phyloP scores from a whole-genome alignment of 164 flowering plant genomes.

The Macadamia tetraphylla region DNA sequence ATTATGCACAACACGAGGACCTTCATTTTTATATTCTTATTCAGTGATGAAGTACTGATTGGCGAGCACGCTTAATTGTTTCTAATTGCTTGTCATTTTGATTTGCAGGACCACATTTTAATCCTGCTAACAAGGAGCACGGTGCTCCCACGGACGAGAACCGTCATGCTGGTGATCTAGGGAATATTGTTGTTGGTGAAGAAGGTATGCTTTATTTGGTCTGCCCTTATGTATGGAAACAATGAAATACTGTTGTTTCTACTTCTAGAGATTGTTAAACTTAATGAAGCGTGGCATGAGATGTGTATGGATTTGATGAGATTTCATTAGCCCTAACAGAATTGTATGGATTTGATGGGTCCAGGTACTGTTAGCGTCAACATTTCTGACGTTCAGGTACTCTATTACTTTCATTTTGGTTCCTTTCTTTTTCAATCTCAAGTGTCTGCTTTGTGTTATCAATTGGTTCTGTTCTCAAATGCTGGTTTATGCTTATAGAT shows the following conservation, averaged over 20 bases:
- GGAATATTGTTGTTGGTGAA: constrained; percentile 70
- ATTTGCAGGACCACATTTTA: constrained; percentile 66
- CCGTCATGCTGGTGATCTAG: constrained; percentile 99
- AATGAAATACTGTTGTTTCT: background rate
- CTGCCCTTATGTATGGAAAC: background rate
- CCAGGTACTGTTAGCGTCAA: constrained; percentile 66
- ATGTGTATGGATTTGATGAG: background rate
- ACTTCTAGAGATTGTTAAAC: background rate
- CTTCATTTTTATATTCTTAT: background rate
- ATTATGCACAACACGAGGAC: constrained; percentile 1
- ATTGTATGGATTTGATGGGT: background rate
- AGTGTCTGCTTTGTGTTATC: background rate
- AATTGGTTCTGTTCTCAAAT: background rate
- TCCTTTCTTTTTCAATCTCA: background rate
- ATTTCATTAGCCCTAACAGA: too few species aligned
- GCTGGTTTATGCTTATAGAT: constrained; percentile 42
- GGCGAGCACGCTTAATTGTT: background rate
- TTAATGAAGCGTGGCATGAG: background rate
- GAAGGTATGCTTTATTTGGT: constrained; percentile 54
- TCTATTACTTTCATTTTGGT: background rate
- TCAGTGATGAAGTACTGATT: background rate
- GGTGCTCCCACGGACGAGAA: constrained; percentile 88
- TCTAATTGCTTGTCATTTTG: constrained; percentile 9
- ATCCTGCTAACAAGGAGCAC: constrained; percentile 81
- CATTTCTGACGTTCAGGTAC: constrained; percentile 69